Percentiles rank a stretch among this genome's conserved stretches.
These are phyloP conservation scores for Leccinum incarnatum DNA, from an alignment of 768 basidiomycete genomes.

Conservation along the genomic window DNA sequence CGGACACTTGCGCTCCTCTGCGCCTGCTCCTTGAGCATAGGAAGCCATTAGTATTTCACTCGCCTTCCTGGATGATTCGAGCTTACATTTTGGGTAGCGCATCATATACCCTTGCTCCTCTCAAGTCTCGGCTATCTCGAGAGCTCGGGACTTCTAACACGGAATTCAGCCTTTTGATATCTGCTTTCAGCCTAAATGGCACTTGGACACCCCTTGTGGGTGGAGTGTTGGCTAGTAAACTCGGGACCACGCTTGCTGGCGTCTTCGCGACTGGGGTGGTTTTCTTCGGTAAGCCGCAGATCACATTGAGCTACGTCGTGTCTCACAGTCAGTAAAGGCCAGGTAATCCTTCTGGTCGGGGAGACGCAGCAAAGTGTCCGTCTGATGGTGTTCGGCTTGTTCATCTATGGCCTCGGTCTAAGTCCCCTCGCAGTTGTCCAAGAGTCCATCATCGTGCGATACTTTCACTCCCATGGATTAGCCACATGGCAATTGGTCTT, in stretches of 20 bases:
- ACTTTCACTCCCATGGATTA: constrained; percentile 73
- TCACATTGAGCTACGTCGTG: neutral
- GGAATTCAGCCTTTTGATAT: constrained; percentile 74
- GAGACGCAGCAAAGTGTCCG: constrained; percentile 58
- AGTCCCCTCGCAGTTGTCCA: constrained; percentile 81
- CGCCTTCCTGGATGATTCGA: neutral
- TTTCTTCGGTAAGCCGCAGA: constrained; percentile 46
- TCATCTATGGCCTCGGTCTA: constrained; percentile 76
- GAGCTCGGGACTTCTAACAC: constrained; percentile 76
- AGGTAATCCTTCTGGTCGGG: constrained; percentile 64
- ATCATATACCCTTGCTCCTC: constrained; percentile 71
- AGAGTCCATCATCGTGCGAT: constrained; percentile 81
- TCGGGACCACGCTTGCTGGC: constrained; percentile 70
- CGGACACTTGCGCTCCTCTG: constrained; percentile 63
- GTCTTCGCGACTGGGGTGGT: constrained; percentile 76
- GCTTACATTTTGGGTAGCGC: constrained; percentile 42
- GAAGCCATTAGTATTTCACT: constrained; percentile 66
- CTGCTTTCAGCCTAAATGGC: constrained; percentile 72
- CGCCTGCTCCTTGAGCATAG: constrained; percentile 71
- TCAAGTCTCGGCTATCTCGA: constrained; percentile 65
- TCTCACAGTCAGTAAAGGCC: constrained; percentile 42
- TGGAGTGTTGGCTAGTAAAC: constrained; percentile 63
- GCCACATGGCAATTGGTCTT: constrained; percentile 82
- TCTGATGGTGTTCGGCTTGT: constrained; percentile 72
- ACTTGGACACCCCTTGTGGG: constrained; percentile 79